Evolutionary conservation across 1,284 basidiomycete species (phyloP), one percentile per base, ranked within the genome.

Genomic region (Abortiporus biennis): DNA sequence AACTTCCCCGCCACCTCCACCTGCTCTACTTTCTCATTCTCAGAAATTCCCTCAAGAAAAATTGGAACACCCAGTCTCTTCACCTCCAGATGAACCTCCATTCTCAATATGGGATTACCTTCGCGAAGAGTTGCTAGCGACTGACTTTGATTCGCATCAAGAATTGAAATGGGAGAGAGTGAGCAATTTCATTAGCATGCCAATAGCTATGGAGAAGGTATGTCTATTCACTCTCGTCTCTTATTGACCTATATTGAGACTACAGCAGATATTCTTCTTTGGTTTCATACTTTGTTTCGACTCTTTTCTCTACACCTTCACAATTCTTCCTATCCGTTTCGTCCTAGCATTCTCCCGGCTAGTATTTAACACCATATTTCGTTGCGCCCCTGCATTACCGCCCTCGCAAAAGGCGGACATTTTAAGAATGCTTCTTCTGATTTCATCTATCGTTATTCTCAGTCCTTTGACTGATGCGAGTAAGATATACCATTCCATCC

Each of bases 161-260:
- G 92, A 95, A 58, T 67, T 93, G 52, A 93, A 93, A 63, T 92
- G 92, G 88, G 96, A 99, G 56, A 72, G 96, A n/a, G 94, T 99
- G 38, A 87, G 90, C 58, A 99, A 99, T 65, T 99, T 99, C 58
- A 68, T 99, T 47, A 85, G 80, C 43, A 92, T 99, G 31, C 96
- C 96, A 0, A 59, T 93, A 6, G 93, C 92, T 13, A 81, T 96
- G 50, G 96, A 99, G 63, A 95, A 96, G 76, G 92, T 89, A 44
- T 40, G 69, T 54, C 6, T 24, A 21, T 4, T 21, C 20, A 29
- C 30, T 43, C 27, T 20, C 44, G 38, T 47, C 49, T 20, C 37
- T 36, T n/a, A 37, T 3, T 4, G 9, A 29, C n/a, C 27, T 29
- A 29, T 9, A 9, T n/a, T 29, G 8, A 9, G 27, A 9, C 27